Evolutionary conservation across 2,329 filamentous ascomycete genomes (phyloP), one percentile per base, ranked within the genome.

Genomic region (Fusarium sp.): DNA sequence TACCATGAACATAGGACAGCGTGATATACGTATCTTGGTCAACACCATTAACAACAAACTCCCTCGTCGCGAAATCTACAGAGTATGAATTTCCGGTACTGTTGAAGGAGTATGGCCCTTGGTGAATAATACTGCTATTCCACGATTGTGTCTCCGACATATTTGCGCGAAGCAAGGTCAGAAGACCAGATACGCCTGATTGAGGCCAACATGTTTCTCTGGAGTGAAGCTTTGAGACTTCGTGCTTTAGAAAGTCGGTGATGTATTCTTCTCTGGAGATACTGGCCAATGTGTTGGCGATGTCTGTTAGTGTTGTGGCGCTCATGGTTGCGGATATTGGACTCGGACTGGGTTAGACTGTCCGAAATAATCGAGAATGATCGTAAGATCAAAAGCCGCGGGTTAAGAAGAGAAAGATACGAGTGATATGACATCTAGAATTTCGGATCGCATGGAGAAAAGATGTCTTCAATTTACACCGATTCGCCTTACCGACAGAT

Each of bases 121-220:
- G 29, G 5, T 40, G 4, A 9, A 30, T 32, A 5, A 16, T 48
- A 11, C 24, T 48, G 20, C 44, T 24, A 37, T 51, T 16, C 61
- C 61, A 64, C 4, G 29, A 48, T 0, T 40, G 37, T 12, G 61
- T 37, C 6, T 57, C 34, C 2, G 61, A 64, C 0, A 64, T 1
- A 0, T 64, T 64, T 9, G 61, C 59, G 16, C 42, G 49, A 0
- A 64, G 6, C 2, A 47, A 2, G 6, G 24, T 32, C 14, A 57
- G 4, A 6, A 64, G 59, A 11, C 61, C 61, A 1, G 42, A 10
- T 4, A 64, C 61, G 2, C 61, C 61, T 9, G 61, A 64, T 6
- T 64, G 42, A 9, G 54, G 59, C 61, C 61, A 64, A 5, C 61
- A 64, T 2, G 49, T 64, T 4, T 57, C 61, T 27, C 61, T 27